Percentiles rank a stretch among this genome's conserved stretches.
Conservation (phyloP, 495 filamentous ascomycete species). For the Halenospora varia region DNA sequence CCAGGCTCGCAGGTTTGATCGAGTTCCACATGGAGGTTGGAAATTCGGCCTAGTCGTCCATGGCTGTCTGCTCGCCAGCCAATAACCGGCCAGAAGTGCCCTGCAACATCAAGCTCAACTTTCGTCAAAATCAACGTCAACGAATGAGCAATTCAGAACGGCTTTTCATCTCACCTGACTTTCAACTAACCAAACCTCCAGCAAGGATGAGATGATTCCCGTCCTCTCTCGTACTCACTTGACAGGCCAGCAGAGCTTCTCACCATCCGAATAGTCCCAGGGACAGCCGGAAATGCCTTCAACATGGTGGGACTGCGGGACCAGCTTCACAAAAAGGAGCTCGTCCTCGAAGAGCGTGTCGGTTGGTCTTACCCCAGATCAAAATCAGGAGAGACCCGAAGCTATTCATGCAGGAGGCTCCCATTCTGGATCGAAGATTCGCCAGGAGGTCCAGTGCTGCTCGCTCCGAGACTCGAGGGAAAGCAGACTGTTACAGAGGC, state of each 20-base stretch:
- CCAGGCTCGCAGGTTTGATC: not conserved
- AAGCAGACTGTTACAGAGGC: constrained; percentile 15
- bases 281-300: constrained; percentile 10
- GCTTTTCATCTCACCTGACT: constrained; percentile 24
- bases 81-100: constrained; percentile 21
- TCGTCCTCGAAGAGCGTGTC: constrained; percentile 6
- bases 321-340: not conserved
- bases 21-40: not conserved
- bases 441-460: constrained; percentile 16
- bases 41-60: constrained; percentile 2
- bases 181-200: constrained; percentile 13
- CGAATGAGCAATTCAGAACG: constrained; percentile 17
- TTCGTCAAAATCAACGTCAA: constrained; percentile 18
- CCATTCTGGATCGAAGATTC: constrained; percentile 13
- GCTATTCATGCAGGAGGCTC: constrained; percentile 29
- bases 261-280: constrained; percentile 6
- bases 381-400: constrained; percentile 17
- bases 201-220: constrained; percentile 13
- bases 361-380: constrained; percentile 24
- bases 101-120: constrained; percentile 3
- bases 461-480: not conserved
- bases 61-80: constrained; percentile 2
- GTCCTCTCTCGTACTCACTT: constrained; percentile 11
- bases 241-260: constrained; percentile 21
- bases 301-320: not conserved